Conservation (phyloP, 2,329 filamentous ascomycete genomes). For the Stemphylium lycopersici region DNA sequence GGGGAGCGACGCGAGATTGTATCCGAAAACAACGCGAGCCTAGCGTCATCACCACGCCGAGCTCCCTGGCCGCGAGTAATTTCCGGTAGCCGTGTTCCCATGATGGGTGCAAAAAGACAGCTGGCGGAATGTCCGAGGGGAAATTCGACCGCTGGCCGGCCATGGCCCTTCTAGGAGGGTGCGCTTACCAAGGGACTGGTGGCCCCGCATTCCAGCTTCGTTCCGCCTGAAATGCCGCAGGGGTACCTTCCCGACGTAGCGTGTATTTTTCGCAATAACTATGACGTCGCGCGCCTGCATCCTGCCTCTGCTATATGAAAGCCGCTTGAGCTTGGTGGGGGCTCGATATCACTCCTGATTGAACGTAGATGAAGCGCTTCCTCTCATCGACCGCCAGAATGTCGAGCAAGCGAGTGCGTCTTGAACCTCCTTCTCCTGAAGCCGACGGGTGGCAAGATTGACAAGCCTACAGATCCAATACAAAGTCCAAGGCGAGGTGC, state of each 20-base stretch:
- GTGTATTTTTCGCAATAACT: slow-evolving; percentile 4
- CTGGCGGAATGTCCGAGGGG: background rate
- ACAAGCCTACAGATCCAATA: slow-evolving; percentile 52
- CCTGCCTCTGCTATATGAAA: background rate
- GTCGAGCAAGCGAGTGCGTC: slow-evolving; percentile 44
- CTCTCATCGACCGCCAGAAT: slow-evolving; percentile 39
- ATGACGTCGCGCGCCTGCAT: slow-evolving; percentile 16
- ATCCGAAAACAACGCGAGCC: slow-evolving; percentile 33
- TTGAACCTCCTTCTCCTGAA: background rate
- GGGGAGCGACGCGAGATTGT: slow-evolving; percentile 32
- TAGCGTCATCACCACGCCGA: slow-evolving; percentile 26
- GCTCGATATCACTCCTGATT: background rate
- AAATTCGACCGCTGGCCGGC: slow-evolving; percentile 4
- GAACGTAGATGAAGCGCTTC: slow-evolving; percentile 29
- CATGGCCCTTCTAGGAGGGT: background rate
- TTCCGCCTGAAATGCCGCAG: slow-evolving; percentile 2
- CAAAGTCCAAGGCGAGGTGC: slow-evolving; percentile 55
- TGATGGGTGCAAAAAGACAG: slow-evolving; percentile 1
- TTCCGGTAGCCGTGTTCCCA: slow-evolving; percentile 12
- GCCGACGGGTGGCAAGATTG: slow-evolving; percentile 16
- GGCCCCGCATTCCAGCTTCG: slow-evolving; percentile 15
- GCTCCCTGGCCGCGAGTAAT: slow-evolving; percentile 12
- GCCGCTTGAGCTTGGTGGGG: background rate
- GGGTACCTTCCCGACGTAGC: slow-evolving; percentile 12
- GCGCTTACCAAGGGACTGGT: slow-evolving; percentile 3